A percentile compares a stretch with the other conserved stretches of the same genome.
phyloP scores from a whole-genome alignment of 352 stramenopile species.

The Globisporangium iwayamae region DNA sequence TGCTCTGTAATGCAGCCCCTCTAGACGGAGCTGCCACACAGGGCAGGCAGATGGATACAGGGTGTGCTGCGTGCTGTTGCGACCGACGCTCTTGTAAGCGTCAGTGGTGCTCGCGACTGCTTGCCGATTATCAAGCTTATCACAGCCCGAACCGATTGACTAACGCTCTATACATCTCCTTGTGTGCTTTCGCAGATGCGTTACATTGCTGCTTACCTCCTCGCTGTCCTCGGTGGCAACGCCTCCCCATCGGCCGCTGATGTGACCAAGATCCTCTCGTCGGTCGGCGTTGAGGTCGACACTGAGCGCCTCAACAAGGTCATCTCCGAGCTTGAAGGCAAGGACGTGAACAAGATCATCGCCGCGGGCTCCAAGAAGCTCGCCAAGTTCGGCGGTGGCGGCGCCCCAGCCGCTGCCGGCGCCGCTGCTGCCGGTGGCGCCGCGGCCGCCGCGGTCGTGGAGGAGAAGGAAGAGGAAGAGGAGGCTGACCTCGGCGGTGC shows the following conservation, averaged over 20 bases:
- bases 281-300: conserved; percentile 88
- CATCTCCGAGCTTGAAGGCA: conserved; percentile 79
- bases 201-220: conserved; percentile 96
- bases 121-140: neutral
- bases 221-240: conserved; percentile 94
- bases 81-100: too few species aligned
- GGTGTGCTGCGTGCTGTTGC: neutral
- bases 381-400: conserved; percentile 72
- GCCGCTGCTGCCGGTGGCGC: conserved; percentile 46
- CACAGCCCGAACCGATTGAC: neutral
- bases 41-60: conserved; percentile 1
- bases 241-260: conserved; percentile 85
- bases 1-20: neutral
- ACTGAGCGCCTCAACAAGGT: conserved; percentile 60
- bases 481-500: conserved; percentile 78
- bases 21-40: neutral
- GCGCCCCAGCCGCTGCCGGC: conserved; percentile 39
- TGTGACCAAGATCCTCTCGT: conserved; percentile 90
- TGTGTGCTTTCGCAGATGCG: conserved; percentile 79
- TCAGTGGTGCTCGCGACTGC: too few species aligned
- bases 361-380: conserved; percentile 78
- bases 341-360: conserved; percentile 82
- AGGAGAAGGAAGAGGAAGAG: conserved; percentile 80
- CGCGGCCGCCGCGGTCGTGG: conserved; percentile 49
- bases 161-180: neutral